phyloP scores from a whole-genome alignment of 352 stramenopile genomes.

The Globisporangium mamillatum region DNA sequence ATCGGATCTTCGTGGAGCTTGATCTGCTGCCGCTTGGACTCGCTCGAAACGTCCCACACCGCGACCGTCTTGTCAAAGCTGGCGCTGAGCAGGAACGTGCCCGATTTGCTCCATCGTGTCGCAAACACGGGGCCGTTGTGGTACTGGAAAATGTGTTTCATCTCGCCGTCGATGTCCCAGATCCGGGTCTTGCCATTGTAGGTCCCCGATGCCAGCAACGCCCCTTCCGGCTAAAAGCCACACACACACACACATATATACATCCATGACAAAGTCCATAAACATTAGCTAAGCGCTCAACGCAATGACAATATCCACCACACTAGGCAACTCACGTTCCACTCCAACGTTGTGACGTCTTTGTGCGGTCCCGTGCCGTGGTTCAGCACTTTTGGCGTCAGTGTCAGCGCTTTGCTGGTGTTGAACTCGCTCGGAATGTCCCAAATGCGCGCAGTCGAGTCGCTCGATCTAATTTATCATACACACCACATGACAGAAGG shows the following conservation, averaged over 20 bases:
- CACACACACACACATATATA: background rate
- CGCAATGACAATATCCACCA: background rate
- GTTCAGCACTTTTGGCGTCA: slow-evolving; percentile 56
- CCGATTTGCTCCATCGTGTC: slow-evolving; percentile 79
- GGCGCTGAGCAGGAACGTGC: slow-evolving; percentile 67
- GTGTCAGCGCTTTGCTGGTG: slow-evolving; percentile 28
- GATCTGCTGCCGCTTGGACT: slow-evolving; percentile 93
- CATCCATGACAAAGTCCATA: background rate
- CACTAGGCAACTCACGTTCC: slow-evolving; percentile 77
- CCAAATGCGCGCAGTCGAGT: slow-evolving; percentile 95
- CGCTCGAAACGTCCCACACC: slow-evolving; percentile 78
- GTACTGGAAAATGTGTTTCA: slow-evolving; percentile 81
- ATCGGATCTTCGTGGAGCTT: slow-evolving; percentile 91
- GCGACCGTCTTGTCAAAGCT: slow-evolving; percentile 87
- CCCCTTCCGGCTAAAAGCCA: slow-evolving; percentile 76
- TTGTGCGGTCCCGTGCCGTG: slow-evolving; percentile 91
- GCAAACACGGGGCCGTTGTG: slow-evolving; percentile 87
- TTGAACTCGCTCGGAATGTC: slow-evolving; percentile 74
- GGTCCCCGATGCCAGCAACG: slow-evolving; percentile 91
- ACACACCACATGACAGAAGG: background rate
- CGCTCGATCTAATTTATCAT: slow-evolving; percentile 63
- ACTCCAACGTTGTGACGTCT: slow-evolving; percentile 98
- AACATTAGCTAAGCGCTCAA: background rate
- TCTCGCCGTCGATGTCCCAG: slow-evolving; percentile 70
- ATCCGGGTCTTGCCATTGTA: slow-evolving; percentile 93